Evolutionary conservation across 164 flowering plant genomes (phyloP), one percentile per base, ranked within the genome.

Genomic region (Amborella trichopoda): DNA sequence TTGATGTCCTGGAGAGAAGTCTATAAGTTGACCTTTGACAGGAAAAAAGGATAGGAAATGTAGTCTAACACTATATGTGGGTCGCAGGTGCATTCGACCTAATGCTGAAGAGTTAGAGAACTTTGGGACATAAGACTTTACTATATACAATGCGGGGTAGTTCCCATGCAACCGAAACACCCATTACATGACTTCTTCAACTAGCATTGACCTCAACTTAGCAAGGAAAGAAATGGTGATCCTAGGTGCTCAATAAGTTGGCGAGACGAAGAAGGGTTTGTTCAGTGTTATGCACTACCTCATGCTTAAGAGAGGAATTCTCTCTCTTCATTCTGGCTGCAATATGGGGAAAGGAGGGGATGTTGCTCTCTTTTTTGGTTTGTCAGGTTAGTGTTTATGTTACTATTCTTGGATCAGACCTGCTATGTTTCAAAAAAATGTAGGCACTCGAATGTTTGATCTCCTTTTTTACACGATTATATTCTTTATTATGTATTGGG

Each of bases 261-360:
- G 99, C 62, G 99, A 93, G 73, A 93, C 83, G 99, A 93, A 93
- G 85, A 93, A 93, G 60, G 99, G 99, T 39, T 67, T 93, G 24
- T 93, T 93, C 73, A 53, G 99, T 59, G 72, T 93, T 0, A 93
- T 93, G 99, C 99, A 88, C 59, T 88, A 82, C 68, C 94, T 93
- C 81, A 93, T 93, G 99, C 99, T 96, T 56, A 80, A 74, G 73
- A 93, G 95, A 43, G 70, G 68, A 54, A 88, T 93, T 68, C 95
- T 93, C 55, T 88, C 99, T 44, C 60, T 93, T 16, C 99, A 93
- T 54, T 93, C 99, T 46, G 99, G 99, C 44, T 88, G 94, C 85
- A 93, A 93, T 64, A 74, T 93, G 91, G 99, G 96, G 17, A 93
- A 93, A 68, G 76, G 68, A 49, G 96, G 96, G 44, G 95, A 93